phyloP scores from a whole-genome alignment of 208 protist species.

The Acanthamoeba castellanii region DNA sequence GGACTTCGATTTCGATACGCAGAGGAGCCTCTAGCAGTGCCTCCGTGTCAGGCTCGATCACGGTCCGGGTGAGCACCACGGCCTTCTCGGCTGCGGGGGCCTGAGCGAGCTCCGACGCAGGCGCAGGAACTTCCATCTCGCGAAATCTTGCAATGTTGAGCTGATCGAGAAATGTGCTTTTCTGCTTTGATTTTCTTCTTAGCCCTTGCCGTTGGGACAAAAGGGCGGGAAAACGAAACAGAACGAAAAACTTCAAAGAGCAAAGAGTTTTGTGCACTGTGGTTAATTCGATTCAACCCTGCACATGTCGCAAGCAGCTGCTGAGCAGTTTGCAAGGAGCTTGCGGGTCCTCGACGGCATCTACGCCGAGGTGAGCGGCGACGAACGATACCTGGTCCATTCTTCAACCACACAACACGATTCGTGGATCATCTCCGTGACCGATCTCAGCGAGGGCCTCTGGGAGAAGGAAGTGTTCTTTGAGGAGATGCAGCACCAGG shows the following conservation, averaged over 20 bases:
- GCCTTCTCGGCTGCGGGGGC: neutral
- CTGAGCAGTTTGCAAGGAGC: neutral
- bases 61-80: neutral
- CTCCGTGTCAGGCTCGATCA: neutral
- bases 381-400: slow-evolving; percentile 62
- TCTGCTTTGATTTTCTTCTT: too few relatives aligned
- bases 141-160: too few relatives aligned
- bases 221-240: too few relatives aligned
- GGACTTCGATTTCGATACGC: slow-evolving; percentile 22
- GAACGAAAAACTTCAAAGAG: too few relatives aligned
- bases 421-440: slow-evolving; percentile 58
- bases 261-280: too few relatives aligned
- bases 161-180: too few relatives aligned
- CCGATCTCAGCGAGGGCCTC: slow-evolving; percentile 35
- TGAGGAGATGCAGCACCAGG: slow-evolving; percentile 67
- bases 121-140: neutral
- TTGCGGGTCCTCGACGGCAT: slow-evolving; percentile 14
- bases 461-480: slow-evolving; percentile 74
- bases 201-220: too few relatives aligned
- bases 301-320: neutral
- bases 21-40: neutral
- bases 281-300: too few relatives aligned
- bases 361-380: slow-evolving; percentile 59
- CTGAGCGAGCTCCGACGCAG: neutral
- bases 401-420: neutral